Evolutionary conservation across 306 rosid species (phyloP).

Genomic region (Arachis stenosperma): DNA sequence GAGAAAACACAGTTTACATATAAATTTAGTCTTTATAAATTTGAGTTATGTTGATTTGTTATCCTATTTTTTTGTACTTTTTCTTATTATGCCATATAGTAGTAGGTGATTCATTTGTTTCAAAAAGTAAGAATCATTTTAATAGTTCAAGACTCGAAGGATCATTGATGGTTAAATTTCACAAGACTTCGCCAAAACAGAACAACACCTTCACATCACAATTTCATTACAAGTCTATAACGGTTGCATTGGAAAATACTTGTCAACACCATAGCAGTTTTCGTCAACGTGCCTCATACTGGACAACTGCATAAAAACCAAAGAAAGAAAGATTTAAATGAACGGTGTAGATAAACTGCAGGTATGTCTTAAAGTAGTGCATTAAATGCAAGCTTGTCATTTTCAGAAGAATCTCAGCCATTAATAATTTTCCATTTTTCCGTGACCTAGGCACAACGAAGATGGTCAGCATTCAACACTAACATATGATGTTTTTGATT

Average conservation of each 20-base stretch:
- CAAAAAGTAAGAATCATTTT: no score
- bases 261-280: background rate
- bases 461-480: background rate
- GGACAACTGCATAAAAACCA: constrained; percentile 48
- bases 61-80: no score
- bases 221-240: background rate
- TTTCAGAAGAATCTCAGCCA: background rate
- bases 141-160: no score
- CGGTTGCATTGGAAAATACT: background rate
- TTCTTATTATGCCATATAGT: no score
- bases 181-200: no score
- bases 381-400: background rate
- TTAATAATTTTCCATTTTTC: background rate
- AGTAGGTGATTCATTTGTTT: no score
- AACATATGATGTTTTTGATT: background rate
- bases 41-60: no score
- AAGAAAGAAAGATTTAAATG: background rate
- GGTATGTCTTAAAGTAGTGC: no score
- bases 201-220: background rate
- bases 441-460: background rate
- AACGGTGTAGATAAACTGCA: background rate
- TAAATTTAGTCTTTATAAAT: no score
- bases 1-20: no score
- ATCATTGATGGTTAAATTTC: no score
- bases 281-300: constrained; percentile 51